A percentile compares a stretch with the other conserved stretches of the same genome.
These are phyloP conservation scores for Crithidia bombi DNA, from an alignment of 208 protist genomes.

Conservation along the genomic window DNA sequence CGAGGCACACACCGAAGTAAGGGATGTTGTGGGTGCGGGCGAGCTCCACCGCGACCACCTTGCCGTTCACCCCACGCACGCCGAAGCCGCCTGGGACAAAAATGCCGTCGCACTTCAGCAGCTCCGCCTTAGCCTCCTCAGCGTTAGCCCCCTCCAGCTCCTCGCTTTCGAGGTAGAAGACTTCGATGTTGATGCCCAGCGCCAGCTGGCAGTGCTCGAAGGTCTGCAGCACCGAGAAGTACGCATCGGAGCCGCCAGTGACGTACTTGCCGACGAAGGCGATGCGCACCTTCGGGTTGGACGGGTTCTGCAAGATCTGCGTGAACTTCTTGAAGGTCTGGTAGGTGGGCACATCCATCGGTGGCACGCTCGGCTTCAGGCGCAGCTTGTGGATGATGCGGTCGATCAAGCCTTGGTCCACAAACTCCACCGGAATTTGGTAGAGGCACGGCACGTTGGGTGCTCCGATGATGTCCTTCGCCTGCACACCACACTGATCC, in stretches of 20 bases:
- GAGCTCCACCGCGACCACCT: conserved; percentile 94
- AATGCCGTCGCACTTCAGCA: conserved; percentile 94
- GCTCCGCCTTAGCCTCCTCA: conserved; percentile 65
- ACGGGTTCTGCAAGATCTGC: conserved; percentile 73
- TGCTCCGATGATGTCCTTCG: conserved; percentile 94
- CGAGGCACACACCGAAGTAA: conserved; percentile 99
- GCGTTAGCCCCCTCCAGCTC: conserved; percentile 73
- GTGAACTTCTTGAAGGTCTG: conserved; percentile 78
- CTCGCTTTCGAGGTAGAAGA: conserved; percentile 95
- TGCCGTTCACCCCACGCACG: conserved; percentile 97
- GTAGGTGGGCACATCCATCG: conserved; percentile 74
- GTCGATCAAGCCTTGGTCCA: conserved; percentile 87
- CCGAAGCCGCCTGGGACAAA: conserved; percentile 99
- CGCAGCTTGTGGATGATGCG: conserved; percentile 83
- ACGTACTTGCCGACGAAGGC: conserved; percentile 99
- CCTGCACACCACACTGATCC: conserved; percentile 97
- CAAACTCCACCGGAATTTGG: conserved; percentile 93
- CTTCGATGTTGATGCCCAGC: conserved; percentile 91
- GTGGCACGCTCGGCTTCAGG: conserved; percentile 43
- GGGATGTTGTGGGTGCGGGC: conserved; percentile 96
- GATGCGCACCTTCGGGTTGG: conserved; percentile 90
- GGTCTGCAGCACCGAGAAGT: conserved; percentile 98
- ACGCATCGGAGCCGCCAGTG: conserved; percentile 94
- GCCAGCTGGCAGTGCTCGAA: conserved; percentile 96
- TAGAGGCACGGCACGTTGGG: conserved; percentile 97